These are phyloP conservation scores for Sporothrix protearum DNA, from an alignment of 2,329 filamentous ascomycete species.

Conservation along the genomic window DNA sequence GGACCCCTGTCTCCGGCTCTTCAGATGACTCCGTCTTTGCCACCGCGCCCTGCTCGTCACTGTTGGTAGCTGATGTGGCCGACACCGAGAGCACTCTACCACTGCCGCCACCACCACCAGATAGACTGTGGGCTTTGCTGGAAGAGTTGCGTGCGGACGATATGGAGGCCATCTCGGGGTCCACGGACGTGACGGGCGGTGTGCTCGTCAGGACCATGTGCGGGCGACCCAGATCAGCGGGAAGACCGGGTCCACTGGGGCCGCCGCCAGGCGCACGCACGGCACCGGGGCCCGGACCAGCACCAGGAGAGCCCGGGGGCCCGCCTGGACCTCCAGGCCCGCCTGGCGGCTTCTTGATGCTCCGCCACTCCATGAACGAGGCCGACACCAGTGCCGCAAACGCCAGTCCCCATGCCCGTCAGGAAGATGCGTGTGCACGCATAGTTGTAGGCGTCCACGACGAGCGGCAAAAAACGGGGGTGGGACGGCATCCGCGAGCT, in stretches of 20 bases:
- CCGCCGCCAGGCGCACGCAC: neutral
- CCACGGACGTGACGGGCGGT: neutral
- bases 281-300: neutral
- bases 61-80: neutral
- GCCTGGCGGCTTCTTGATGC: conserved; percentile 37
- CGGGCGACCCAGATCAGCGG: neutral
- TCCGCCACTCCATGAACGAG: conserved; percentile 58
- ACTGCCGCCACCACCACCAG: neutral
- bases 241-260: conserved; percentile 10
- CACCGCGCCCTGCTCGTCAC: neutral
- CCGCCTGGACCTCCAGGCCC: conserved; percentile 26
- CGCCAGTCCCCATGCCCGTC: conserved; percentile 54
- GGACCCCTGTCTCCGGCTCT: neutral
- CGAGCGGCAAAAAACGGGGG: conserved; percentile 24
- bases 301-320: conserved; percentile 38
- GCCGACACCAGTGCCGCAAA: conserved; percentile 53
- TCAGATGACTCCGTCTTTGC: neutral
- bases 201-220: neutral
- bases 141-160: neutral
- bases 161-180: neutral
- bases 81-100: neutral
- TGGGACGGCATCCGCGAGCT: conserved; percentile 29
- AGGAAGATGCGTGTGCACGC: conserved; percentile 58
- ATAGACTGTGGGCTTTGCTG: neutral
- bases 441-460: conserved; percentile 54